Conservation (phyloP, 169 alveolate genomes). For the Eimeria necatrix region DNA sequence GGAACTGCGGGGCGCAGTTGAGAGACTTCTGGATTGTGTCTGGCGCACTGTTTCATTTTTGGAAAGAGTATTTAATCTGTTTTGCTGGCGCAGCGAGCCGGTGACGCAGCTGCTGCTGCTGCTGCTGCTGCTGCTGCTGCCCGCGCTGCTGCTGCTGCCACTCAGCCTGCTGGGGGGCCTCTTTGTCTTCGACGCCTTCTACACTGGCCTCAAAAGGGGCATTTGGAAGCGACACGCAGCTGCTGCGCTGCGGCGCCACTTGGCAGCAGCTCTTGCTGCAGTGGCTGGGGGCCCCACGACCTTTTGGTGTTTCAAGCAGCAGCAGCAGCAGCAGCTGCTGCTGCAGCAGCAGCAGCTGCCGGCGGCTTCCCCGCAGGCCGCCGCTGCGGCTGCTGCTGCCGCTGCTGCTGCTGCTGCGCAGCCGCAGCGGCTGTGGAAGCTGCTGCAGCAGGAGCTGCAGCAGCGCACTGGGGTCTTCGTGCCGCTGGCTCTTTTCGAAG, state of each 20-base stretch:
- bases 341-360: conserved; percentile 4
- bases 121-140: conserved; percentile 61
- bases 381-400: background rate
- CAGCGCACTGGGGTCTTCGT: conserved; percentile 37
- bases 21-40: conserved; percentile 8
- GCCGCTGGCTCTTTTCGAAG: background rate
- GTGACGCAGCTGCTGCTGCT: conserved; percentile 24
- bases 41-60: background rate
- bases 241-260: conserved; percentile 63
- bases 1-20: conserved; percentile 5
- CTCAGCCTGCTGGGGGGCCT: conserved; percentile 30
- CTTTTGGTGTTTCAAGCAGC: conserved; percentile 52
- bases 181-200: conserved; percentile 41
- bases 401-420: conserved; percentile 39
- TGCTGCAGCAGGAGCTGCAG: conserved; percentile 65
- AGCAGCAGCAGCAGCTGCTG: conserved; percentile 36
- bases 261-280: conserved; percentile 42
- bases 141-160: conserved; percentile 59
- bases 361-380: background rate
- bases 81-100: conserved; percentile 55
- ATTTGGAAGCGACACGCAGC: conserved; percentile 49
- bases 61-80: background rate
- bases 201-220: conserved; percentile 35
- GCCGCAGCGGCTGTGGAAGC: conserved; percentile 52
- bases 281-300: conserved; percentile 61